These are phyloP conservation scores for Lactarius indigo DNA, from an alignment of 768 basidiomycete species.

Conservation along the genomic window DNA sequence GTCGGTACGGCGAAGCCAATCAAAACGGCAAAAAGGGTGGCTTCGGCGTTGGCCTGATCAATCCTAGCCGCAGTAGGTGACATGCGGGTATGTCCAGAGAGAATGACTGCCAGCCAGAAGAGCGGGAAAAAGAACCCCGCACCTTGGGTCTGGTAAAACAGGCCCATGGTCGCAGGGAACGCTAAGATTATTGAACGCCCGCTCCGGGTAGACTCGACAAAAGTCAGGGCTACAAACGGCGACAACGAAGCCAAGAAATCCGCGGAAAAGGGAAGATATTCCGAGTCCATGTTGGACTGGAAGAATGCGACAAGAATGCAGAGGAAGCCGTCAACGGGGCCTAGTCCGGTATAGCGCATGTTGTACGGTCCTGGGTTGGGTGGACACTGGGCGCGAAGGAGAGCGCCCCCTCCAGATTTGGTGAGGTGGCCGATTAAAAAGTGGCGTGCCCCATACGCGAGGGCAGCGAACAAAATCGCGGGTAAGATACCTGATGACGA, in stretches of 20 bases:
- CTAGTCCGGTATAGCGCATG: constrained; percentile 17
- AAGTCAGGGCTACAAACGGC: constrained; percentile 15
- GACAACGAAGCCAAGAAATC: constrained; percentile 17
- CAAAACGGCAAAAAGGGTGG: constrained; percentile 20
- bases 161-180: constrained; percentile 11
- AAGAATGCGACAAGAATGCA: constrained; percentile 25
- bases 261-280: constrained; percentile 5
- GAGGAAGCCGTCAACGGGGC: constrained; percentile 2
- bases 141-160: constrained; percentile 17
- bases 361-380: constrained; percentile 19
- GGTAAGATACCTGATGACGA: constrained; percentile 12
- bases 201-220: constrained; percentile 22
- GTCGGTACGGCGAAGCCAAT: constrained; percentile 16
- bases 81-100: constrained; percentile 18
- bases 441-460: constrained; percentile 10
- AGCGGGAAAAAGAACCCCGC: constrained; percentile 17
- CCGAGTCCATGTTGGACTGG: constrained; percentile 9
- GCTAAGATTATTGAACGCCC: constrained; percentile 11
- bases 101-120: constrained; percentile 20
- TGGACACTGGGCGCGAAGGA: constrained; percentile 8
- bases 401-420: constrained; percentile 17
- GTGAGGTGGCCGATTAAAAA: constrained; percentile 18
- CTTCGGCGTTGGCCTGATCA: constrained; percentile 23
- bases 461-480: constrained; percentile 14
- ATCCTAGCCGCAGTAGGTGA: constrained; percentile 7